These are phyloP conservation scores for Strobilomyces dryophilus DNA, from an alignment of 768 basidiomycete genomes.

Conservation along the genomic window DNA sequence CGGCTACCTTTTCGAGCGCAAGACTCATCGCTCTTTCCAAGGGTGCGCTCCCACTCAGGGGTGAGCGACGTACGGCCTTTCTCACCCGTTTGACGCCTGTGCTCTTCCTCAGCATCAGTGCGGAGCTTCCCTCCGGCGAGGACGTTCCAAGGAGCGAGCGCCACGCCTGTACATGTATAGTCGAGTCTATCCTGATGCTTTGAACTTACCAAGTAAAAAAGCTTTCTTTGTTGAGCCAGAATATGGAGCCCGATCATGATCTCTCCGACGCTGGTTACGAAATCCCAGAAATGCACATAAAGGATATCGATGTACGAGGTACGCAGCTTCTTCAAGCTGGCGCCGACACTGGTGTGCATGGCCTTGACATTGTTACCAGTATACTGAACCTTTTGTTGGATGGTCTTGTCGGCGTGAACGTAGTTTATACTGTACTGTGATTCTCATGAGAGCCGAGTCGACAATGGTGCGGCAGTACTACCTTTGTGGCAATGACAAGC, in stretches of 20 bases:
- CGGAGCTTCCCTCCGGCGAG: conserved; percentile 26
- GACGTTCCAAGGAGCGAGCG: conserved; percentile 36
- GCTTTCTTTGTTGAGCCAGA: conserved; percentile 39
- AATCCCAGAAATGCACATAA: conserved; percentile 52
- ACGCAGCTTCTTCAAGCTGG: conserved; percentile 44
- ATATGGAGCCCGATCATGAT: conserved; percentile 42
- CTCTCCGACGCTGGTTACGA: conserved; percentile 39
- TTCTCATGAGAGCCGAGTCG: neutral
- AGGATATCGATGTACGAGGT: conserved; percentile 54
- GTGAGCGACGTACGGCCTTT: conserved; percentile 31
- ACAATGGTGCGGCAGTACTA: neutral
- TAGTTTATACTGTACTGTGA: conserved; percentile 12
- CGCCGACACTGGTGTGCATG: conserved; percentile 11
- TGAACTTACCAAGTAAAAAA: conserved; percentile 34
- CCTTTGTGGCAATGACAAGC: conserved; percentile 44
- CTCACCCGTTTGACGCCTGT: conserved; percentile 29
- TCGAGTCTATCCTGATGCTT: conserved; percentile 1
- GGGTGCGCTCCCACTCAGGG: conserved; percentile 31
- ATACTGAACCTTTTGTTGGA: conserved; percentile 26
- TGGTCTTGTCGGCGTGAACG: conserved; percentile 9
- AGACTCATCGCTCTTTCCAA: conserved; percentile 31
- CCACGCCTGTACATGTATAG: neutral
- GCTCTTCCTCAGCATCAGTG: conserved; percentile 26
- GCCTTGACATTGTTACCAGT: conserved; percentile 35
- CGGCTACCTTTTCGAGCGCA: conserved; percentile 37